Base-by-base conservation (phyloP, 441 rosid species). In the Euphorbia schlechtendalii region DNA sequence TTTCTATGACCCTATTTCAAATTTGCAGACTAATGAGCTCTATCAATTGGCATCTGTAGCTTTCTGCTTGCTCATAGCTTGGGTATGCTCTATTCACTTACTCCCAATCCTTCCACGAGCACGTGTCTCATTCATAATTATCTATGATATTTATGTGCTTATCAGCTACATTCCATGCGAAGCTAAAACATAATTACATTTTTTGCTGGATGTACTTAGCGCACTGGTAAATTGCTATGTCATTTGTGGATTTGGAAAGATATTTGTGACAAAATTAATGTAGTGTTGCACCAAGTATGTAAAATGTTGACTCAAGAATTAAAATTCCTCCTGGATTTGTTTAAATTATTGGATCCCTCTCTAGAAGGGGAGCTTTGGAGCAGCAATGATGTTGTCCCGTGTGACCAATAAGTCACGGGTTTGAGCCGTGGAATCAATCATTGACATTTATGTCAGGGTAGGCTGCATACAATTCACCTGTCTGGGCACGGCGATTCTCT, bases 1-100 rank as follows among this genome's bases (percentile, higher is more conserved):
- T 36, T 74, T 61, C 54, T 65, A 68, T 71, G 59, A 73, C 73
- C 24, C 0, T 30, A 41, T 70, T 61, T 72, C 56, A 59, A 57
- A 72, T 72, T 24, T 79, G 77, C 94, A 92, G 98, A 92, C 98
- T 3, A n/a, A n/a, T n/a, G n/a, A n/a, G n/a, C n/a, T n/a, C n/a
- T n/a, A n/a, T n/a, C n/a, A n/a, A n/a, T n/a, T n/a, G n/a, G n/a
- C n/a, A n/a, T n/a, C n/a, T n/a, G 96, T 92, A 28, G 96, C 98
- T 3, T 92, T 92, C 84, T 90, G 98, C 84, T 88, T 92, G 71
- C 90, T 92, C 71, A 91, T 90, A 61, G 97, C 98, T 64, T 74
- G 77, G 71, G 71, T 69, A 45, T 51, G 71, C 64, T 36, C 28
- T 17, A 38, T 62, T 56, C 56, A 3, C 64, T 25, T 65, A 17